phyloP scores from a whole-genome alignment of 768 basidiomycete genomes.

The Leccinum variicolor region DNA sequence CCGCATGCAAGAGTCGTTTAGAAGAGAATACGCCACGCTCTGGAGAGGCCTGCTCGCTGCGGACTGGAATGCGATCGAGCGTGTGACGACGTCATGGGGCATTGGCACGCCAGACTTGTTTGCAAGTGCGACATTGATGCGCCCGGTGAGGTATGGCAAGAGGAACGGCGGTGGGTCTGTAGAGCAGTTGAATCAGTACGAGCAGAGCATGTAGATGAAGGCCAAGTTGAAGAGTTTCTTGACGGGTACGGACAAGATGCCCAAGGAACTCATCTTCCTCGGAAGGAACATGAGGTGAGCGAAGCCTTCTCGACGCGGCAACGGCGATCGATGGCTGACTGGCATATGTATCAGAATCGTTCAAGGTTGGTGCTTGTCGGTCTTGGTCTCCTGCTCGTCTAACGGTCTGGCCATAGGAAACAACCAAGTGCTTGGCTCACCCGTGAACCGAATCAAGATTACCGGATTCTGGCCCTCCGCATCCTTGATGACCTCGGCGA shows the following conservation, averaged over 20 bases:
- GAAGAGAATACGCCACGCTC: conserved; percentile 70
- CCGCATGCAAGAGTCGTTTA: conserved; percentile 65
- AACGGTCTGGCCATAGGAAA: conserved; percentile 43
- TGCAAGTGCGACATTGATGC: conserved; percentile 30
- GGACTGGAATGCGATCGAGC: conserved; percentile 50
- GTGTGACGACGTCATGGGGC: conserved; percentile 60
- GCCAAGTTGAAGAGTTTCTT: conserved; percentile 62
- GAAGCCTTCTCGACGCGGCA: not conserved
- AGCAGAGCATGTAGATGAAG: conserved; percentile 66
- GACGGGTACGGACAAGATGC: conserved; percentile 67
- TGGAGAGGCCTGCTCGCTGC: conserved; percentile 66
- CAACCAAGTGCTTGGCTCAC: conserved; percentile 80
- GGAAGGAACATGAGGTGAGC: conserved; percentile 70
- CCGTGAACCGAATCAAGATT: too few species aligned
- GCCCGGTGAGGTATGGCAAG: too few species aligned
- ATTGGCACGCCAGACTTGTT: conserved; percentile 74
- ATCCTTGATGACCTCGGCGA: conserved; percentile 43
- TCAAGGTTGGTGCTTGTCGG: conserved; percentile 27
- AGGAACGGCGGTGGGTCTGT: too few species aligned
- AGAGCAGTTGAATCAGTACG: too few species aligned
- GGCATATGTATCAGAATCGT: conserved; percentile 27
- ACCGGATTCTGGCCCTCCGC: conserved; percentile 78
- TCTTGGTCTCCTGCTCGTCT: not conserved
- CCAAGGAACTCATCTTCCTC: conserved; percentile 71
- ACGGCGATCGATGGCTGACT: not conserved